These are phyloP conservation scores for Lojkania enalia DNA, from an alignment of 2,329 filamentous ascomycete genomes.

Conservation along the genomic window DNA sequence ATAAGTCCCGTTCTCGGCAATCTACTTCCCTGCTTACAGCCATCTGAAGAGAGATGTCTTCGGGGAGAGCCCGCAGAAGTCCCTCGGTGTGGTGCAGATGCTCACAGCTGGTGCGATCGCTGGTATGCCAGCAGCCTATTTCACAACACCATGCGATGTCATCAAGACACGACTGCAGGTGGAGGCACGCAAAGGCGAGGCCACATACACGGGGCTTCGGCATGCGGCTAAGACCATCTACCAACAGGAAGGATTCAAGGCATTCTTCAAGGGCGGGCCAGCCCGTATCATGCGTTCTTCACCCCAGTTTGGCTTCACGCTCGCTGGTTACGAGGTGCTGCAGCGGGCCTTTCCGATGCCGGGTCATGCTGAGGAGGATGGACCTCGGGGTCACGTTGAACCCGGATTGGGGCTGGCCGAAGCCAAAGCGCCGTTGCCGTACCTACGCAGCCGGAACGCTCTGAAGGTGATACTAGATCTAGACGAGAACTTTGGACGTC, in stretches of 20 bases:
- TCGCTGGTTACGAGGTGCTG: slow-evolving; percentile 91
- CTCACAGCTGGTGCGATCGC: slow-evolving; percentile 89
- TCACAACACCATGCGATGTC: slow-evolving; percentile 96
- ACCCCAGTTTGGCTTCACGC: slow-evolving; percentile 96
- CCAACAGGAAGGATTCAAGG: slow-evolving; percentile 89
- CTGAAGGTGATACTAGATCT: slow-evolving; percentile 94
- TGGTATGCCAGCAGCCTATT: slow-evolving; percentile 66
- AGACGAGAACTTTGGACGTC: slow-evolving; percentile 86
- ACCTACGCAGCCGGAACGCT: slow-evolving; percentile 80
- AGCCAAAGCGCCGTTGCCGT: slow-evolving; percentile 66
- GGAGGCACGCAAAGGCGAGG: slow-evolving; percentile 94
- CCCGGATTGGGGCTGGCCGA: slow-evolving; percentile 66
- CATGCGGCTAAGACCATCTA: slow-evolving; percentile 83
- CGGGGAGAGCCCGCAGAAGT: slow-evolving; percentile 84
- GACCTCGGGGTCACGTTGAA: slow-evolving; percentile 60
- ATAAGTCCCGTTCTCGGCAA: slow-evolving; percentile 88
- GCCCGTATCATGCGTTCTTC: slow-evolving; percentile 94
- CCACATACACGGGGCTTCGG: slow-evolving; percentile 80
- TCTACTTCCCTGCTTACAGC: slow-evolving; percentile 97
- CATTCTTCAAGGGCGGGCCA: slow-evolving; percentile 98
- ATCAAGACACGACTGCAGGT: slow-evolving; percentile 99
- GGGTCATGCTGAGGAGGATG: slow-evolving; percentile 60
- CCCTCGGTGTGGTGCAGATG: slow-evolving; percentile 86
- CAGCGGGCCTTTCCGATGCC: slow-evolving; percentile 81
- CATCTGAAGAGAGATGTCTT: slow-evolving; percentile 94